Evolutionary conservation across 2,329 filamentous ascomycete genomes (phyloP).

Genomic region (Cladophialophora exuberans): DNA sequence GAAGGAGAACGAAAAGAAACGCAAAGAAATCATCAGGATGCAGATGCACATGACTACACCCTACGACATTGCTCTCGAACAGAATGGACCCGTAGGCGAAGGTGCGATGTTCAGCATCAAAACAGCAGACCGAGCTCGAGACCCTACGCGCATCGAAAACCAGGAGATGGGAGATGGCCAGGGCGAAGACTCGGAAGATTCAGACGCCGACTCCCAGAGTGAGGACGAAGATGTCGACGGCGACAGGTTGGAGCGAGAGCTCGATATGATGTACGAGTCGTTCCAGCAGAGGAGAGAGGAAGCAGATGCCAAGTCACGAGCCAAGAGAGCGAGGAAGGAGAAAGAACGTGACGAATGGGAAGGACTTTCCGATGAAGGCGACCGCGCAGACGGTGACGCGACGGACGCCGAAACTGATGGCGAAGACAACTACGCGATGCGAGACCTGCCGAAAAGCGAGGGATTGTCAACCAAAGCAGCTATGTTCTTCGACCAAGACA

Average conservation of each 20-base stretch:
- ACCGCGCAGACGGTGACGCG: conserved; percentile 58
- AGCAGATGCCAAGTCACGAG: conserved; percentile 81
- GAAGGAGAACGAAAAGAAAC: conserved; percentile 89
- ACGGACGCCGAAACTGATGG: conserved; percentile 43
- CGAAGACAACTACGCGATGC: conserved; percentile 21
- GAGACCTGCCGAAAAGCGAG: conserved; percentile 34
- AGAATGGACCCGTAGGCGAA: conserved; percentile 74
- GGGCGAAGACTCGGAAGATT: conserved; percentile 56
- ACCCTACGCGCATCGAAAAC: conserved; percentile 68
- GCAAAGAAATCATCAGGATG: conserved; percentile 92
- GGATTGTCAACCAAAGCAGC: conserved; percentile 83
- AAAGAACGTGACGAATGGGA: conserved; percentile 89
- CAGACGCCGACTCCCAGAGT: conserved; percentile 66
- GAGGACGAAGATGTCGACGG: conserved; percentile 74
- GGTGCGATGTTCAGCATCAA: conserved; percentile 87
- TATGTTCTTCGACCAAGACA: conserved; percentile 91
- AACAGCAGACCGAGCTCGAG: conserved; percentile 74
- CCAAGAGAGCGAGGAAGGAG: conserved; percentile 83
- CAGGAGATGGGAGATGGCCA: conserved; percentile 76
- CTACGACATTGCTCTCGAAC: conserved; percentile 93
- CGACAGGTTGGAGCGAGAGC: conserved; percentile 78
- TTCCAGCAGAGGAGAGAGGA: conserved; percentile 81
- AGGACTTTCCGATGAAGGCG: conserved; percentile 73
- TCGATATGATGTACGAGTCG: conserved; percentile 84
- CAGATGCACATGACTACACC: conserved; percentile 96